phyloP scores from a whole-genome alignment of 208 protist genomes.

The Hexamita inflata region DNA sequence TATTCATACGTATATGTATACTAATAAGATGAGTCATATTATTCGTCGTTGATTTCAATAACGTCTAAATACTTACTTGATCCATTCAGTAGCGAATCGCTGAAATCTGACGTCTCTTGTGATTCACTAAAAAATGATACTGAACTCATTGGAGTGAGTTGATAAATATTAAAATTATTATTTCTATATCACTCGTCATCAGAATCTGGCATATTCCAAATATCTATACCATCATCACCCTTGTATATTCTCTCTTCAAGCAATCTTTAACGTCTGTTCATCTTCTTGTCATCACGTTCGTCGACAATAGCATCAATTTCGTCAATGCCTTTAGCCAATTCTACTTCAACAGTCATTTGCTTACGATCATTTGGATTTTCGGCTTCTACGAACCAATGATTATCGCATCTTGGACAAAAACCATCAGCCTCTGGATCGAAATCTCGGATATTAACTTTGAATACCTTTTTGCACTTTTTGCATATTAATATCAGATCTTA shows the following conservation, averaged over 20 bases:
- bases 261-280: neutral
- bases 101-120: no score
- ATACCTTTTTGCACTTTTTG: conserved; percentile 59
- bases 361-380: conserved; percentile 30
- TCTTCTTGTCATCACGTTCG: conserved; percentile 6
- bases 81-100: no score
- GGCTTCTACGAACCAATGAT: conserved; percentile 44
- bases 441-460: conserved; percentile 47
- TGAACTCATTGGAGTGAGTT: no score
- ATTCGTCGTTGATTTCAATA: no score
- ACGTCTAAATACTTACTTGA: no score
- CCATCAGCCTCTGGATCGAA: conserved; percentile 51
- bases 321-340: neutral
- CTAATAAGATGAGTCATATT: no score
- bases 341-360: conserved; percentile 26
- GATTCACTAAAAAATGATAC: no score
- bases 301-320: conserved; percentile 7
- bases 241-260: conserved; percentile 20
- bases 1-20: no score
- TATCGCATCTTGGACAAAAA: conserved; percentile 55
- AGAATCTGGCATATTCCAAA: no score
- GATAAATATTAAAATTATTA: no score
- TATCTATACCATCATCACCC: neutral
- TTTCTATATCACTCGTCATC: no score
- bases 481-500: conserved; percentile 51